phyloP scores from a whole-genome alignment of 2,329 filamentous ascomycete genomes.

The Diaporthe eres region DNA sequence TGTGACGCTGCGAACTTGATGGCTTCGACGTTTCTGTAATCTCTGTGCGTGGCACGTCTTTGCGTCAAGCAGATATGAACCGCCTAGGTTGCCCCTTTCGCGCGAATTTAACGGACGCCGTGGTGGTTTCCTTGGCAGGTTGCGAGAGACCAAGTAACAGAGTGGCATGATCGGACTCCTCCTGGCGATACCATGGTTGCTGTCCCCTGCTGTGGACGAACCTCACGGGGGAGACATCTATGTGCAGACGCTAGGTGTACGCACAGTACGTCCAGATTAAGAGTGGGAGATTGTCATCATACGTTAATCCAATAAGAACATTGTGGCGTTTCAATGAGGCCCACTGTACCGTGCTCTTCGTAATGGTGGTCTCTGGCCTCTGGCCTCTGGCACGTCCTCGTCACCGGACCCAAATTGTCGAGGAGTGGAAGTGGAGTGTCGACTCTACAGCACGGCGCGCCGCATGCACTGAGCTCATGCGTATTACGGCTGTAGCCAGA shows the following conservation, averaged over 20 bases:
- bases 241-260: neutral
- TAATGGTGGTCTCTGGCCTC: slow-evolving; percentile 11
- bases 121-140: neutral
- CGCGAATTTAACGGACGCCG: no score
- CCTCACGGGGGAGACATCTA: neutral
- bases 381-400: slow-evolving; percentile 5
- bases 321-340: neutral
- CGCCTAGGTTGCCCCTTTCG: neutral
- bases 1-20: neutral
- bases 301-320: neutral
- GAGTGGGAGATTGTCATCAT: slow-evolving; percentile 13
- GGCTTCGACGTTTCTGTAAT: neutral
- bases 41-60: neutral
- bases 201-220: neutral
- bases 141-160: neutral
- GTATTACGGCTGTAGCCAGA: neutral
- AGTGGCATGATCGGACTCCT: no score
- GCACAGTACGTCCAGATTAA: neutral
- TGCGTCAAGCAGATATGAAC: neutral
- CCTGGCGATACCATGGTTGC: neutral
- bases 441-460: neutral
- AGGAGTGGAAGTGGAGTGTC: slow-evolving; percentile 19
- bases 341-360: slow-evolving; percentile 14
- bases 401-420: slow-evolving; percentile 19
- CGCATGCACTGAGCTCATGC: neutral